Evolutionary conservation across 2,329 filamentous ascomycete genomes (phyloP).

Genomic region (Emericellopsis atlantica): DNA sequence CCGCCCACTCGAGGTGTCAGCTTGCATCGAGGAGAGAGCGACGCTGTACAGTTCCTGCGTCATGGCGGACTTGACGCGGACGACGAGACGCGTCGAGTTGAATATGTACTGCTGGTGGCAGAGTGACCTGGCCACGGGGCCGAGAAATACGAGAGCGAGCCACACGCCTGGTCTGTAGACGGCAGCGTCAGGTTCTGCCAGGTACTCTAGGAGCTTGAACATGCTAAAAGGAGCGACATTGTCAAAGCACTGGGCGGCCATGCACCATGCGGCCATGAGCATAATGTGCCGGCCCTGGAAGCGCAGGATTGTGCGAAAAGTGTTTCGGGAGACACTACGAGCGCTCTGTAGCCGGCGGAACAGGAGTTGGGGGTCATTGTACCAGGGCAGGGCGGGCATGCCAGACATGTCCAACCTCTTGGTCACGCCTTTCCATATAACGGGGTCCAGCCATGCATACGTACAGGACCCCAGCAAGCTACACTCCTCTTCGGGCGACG

Average conservation of each 20-base stretch:
- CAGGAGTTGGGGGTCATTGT: conserved; percentile 38
- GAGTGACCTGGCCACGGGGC: conserved; percentile 33
- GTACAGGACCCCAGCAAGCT: conserved; percentile 40
- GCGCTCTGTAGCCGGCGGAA: conserved; percentile 28
- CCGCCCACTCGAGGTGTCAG: conserved; percentile 31
- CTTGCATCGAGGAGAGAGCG: conserved; percentile 36
- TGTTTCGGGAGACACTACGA: conserved; percentile 27
- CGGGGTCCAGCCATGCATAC: conserved; percentile 35
- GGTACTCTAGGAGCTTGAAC: conserved; percentile 38
- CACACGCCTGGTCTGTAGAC: conserved; percentile 36
- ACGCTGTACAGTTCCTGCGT: conserved; percentile 46
- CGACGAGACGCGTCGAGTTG: conserved; percentile 39
- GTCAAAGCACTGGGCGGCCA: conserved; percentile 26
- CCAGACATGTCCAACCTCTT: conserved; percentile 31
- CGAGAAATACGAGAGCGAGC: conserved; percentile 39
- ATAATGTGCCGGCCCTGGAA: conserved; percentile 28
- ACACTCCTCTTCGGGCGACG: conserved; percentile 38
- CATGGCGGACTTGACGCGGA: conserved; percentile 41
- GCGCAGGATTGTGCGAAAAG: conserved; percentile 29
- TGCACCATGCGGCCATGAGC: conserved; percentile 30
- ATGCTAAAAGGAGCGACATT: conserved; percentile 39
- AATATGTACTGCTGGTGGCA: conserved; percentile 46
- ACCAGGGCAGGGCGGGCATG: conserved; percentile 38
- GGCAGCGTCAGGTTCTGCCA: conserved; percentile 31
- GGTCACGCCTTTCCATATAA: conserved; percentile 33